Evolutionary conservation across 176 grass and related monocot genomes (phyloP).

Genomic region (Raddia distichophylla): DNA sequence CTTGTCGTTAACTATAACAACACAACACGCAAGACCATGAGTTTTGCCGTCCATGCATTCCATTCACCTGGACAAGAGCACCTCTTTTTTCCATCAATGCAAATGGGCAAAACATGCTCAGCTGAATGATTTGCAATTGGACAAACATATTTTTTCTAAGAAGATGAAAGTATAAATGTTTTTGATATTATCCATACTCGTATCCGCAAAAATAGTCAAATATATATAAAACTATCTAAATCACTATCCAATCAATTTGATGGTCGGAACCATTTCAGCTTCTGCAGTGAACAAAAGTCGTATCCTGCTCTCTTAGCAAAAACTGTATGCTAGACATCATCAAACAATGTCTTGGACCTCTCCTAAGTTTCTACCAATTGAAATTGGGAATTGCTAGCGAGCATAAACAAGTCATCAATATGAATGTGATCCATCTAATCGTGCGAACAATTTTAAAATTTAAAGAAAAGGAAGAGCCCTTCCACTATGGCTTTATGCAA

Average conservation of each 20-base stretch:
- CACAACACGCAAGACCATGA: conserved; percentile 2
- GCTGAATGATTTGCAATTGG: neutral
- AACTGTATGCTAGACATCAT: neutral
- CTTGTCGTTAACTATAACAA: conserved; percentile 14
- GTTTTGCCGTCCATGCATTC: conserved; percentile 43
- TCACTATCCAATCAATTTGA: too few species aligned
- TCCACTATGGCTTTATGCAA: conserved; percentile 19
- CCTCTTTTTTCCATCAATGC: neutral
- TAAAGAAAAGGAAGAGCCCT: neutral
- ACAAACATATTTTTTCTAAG: neutral
- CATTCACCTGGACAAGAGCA: conserved; percentile 38
- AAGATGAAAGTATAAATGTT: too few species aligned
- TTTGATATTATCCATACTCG: too few species aligned
- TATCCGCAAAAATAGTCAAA: too few species aligned
- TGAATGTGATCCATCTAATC: neutral
- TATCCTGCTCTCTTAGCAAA: neutral
- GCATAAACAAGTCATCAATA: neutral
- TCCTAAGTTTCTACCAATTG: neutral
- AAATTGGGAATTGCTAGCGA: neutral
- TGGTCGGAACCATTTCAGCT: neutral
- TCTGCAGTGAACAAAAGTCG: neutral
- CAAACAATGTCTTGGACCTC: neutral
- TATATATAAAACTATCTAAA: too few species aligned
- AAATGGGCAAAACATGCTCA: conserved; percentile 28
- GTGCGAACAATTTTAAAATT: too few species aligned